Evolutionary conservation across 345 rosid genomes (phyloP), one percentile per base, ranked within the genome.

Genomic region (Durio zibethinus): DNA sequence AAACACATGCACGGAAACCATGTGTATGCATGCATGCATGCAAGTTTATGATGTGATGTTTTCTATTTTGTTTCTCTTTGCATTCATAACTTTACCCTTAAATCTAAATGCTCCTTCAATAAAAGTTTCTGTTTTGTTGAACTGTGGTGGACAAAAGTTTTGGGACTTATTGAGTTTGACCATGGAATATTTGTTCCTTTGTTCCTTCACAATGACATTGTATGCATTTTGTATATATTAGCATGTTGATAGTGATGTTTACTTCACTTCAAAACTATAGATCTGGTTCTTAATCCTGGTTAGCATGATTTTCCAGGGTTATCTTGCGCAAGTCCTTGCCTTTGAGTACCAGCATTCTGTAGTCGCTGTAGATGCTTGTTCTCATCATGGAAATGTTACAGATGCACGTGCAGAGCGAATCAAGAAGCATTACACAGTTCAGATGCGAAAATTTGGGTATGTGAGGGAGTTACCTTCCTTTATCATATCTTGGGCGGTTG

Each of bases 291-390:
- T 61, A 47, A 35, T 75, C 42, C 40, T 62, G 45, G 62, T 45
- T 75, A 47, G 31, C 35, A 45, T 45, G 57, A 33, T 75, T 23
- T 73, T 84, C 11, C 84, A 93, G 98, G 98, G 98, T 75, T 93
- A 93, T 83, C 97, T 95, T 76, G 88, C 98, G 0, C 98, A 95
- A 85, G 99, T 93, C 75, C 92, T 94, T 82, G 90, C 97, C 59
- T 92, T 92, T 80, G 91, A 94, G 73, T 91, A 89, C 81, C 85
- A 81, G 66, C 98, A 88, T 65, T 83, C 94, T 21, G 98, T 93
- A 74, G 87, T 91, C 72, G 98, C 99, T 0, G 87, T 95, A 64
- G 99, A 95, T 89, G 92, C 99, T 33, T 88, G 85, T 80, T 83
- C 94, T 85, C 97, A 91, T 85, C 98, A 90, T 82, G 97, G 97